phyloP scores from a whole-genome alignment of 768 basidiomycete genomes.

The Candolleomyces aberdarensis region DNA sequence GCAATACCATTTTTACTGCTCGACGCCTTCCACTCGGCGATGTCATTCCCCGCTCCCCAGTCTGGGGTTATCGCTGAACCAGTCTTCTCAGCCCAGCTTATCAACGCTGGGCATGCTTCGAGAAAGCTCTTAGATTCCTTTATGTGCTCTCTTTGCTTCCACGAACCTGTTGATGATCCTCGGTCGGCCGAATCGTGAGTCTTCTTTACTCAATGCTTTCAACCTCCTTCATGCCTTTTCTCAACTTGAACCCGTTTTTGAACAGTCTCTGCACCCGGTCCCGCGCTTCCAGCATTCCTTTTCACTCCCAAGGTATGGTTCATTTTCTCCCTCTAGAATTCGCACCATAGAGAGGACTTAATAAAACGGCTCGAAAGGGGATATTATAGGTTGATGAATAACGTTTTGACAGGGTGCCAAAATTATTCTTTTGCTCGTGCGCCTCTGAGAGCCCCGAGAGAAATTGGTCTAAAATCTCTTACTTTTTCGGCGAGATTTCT shows the following conservation, averaged over 20 bases:
- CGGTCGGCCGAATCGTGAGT: neutral
- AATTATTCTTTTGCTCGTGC: too few relatives aligned
- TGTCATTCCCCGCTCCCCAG: neutral
- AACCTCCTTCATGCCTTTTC: too few relatives aligned
- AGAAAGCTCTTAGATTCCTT: neutral
- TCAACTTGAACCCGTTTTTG: too few relatives aligned
- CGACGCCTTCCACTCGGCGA: neutral
- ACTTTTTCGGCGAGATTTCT: slow-evolving; percentile 20
- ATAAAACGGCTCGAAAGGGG: too few relatives aligned
- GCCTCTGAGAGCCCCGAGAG: too few relatives aligned
- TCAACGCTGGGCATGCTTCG: neutral
- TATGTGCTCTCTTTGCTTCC: too few relatives aligned
- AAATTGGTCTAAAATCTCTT: neutral
- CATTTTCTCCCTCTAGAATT: neutral
- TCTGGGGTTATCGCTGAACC: neutral
- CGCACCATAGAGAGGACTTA: too few relatives aligned
- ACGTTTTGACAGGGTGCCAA: too few relatives aligned
- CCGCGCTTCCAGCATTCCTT: too few relatives aligned
- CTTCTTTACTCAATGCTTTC: too few relatives aligned
- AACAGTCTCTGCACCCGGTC: too few relatives aligned
- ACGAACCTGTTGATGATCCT: neutral
- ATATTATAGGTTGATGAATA: too few relatives aligned
- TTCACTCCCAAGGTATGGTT: neutral
- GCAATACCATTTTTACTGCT: neutral
- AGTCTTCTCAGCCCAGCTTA: slow-evolving; percentile 1